A percentile compares a stretch with the other conserved stretches of the same genome.
phyloP scores from a whole-genome alignment of 2,329 filamentous ascomycete species.

The Microdochium nivale region DNA sequence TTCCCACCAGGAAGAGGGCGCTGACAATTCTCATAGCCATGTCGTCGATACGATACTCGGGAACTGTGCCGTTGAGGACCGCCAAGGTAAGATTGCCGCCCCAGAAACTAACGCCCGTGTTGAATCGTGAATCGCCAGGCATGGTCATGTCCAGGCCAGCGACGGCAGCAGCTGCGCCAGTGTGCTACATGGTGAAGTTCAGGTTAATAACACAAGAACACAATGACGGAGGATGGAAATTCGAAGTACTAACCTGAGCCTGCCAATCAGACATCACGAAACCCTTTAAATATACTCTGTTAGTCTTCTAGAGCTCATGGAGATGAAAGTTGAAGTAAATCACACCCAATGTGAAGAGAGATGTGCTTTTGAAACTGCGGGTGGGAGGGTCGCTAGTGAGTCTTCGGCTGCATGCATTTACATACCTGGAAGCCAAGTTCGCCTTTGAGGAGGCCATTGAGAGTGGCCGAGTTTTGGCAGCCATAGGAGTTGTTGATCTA shows the following conservation, averaged over 20 bases:
- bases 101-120: constrained; percentile 67
- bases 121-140: constrained; percentile 75
- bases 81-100: constrained; percentile 82
- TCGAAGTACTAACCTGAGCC: constrained; percentile 39
- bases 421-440: constrained; percentile 64
- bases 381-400: too few species aligned
- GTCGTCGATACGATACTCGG: constrained; percentile 81
- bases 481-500: constrained; percentile 66
- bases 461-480: constrained; percentile 69
- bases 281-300: constrained; percentile 26
- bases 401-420: too few species aligned
- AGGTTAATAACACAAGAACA: too few species aligned
- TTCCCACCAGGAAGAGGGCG: constrained; percentile 58
- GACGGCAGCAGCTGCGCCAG: constrained; percentile 55
- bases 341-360: too few species aligned
- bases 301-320: not conserved
- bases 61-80: constrained; percentile 81
- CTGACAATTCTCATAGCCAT: constrained; percentile 82
- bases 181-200: constrained; percentile 43
- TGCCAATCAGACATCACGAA: constrained; percentile 77
- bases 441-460: constrained; percentile 70
- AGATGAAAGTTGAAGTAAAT: too few species aligned
- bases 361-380: too few species aligned
- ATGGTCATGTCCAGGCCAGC: constrained; percentile 83
- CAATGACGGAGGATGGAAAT: too few species aligned